Conservation (phyloP, 805 yeast genomes). For the Lipomyces orientalis region DNA sequence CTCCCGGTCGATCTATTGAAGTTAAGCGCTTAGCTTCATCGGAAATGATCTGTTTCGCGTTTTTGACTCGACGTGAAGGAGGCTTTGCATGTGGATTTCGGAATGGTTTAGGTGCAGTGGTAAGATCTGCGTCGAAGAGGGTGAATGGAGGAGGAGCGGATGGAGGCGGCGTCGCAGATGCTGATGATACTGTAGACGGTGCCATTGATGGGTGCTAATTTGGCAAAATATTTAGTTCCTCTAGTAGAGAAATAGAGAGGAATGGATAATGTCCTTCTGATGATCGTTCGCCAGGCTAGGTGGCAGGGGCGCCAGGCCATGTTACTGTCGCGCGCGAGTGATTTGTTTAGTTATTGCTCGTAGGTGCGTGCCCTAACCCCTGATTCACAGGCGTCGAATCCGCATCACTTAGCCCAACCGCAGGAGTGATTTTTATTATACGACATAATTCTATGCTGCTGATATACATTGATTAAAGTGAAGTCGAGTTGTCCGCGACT, state of each 20-base stretch:
- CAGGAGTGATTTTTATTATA: too few species aligned
- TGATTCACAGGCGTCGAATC: too few species aligned
- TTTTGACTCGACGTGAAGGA: slow-evolving; percentile 69
- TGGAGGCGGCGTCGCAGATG: slow-evolving; percentile 9
- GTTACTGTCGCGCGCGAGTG: not conserved
- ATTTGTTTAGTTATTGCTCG: too few species aligned
- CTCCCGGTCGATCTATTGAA: slow-evolving; percentile 44
- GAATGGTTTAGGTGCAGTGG: slow-evolving; percentile 49
- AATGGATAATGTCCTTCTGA: not conserved
- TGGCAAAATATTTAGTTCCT: not conserved
- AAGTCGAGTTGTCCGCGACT: too few species aligned
- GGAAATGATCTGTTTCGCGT: slow-evolving; percentile 69
- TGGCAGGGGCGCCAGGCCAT: too few species aligned
- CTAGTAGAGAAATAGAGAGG: not conserved
- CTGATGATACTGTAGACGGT: slow-evolving; percentile 8
- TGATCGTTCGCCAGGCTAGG: too few species aligned
- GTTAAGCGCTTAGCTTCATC: slow-evolving; percentile 78
- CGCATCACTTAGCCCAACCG: too few species aligned
- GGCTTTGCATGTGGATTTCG: slow-evolving; percentile 57
- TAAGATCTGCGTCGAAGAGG: slow-evolving; percentile 41
- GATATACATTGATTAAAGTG: too few species aligned
- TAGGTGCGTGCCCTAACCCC: too few species aligned
- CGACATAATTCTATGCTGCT: too few species aligned
- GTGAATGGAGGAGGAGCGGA: slow-evolving; percentile 24
- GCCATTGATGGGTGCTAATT: not conserved